Evolutionary conservation across 768 basidiomycete genomes (phyloP), one percentile per base, ranked within the genome.

Genomic region (Suillus decipiens): DNA sequence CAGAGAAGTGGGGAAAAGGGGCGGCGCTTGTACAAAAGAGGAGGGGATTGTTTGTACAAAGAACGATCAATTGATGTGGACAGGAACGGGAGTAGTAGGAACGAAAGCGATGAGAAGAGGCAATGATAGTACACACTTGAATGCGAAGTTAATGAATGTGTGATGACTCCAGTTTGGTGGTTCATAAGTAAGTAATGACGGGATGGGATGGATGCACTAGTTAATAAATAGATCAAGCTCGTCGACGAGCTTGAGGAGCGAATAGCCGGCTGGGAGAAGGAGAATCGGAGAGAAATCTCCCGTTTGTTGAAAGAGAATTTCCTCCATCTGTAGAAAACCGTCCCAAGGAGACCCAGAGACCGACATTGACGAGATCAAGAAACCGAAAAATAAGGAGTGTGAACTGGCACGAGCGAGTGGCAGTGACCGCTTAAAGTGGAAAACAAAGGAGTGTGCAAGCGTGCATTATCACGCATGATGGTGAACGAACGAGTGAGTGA

Each of bases 401-500:
- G 54, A 42, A 51, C 12, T 22, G 31, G 33, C 42, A 33, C 22
- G 15, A 24, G 12, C 31, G 22, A 19, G 12, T 11, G 33, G 15
- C 9, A 59, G 61, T 36, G 19, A 24, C 7, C 41, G 22, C 61
- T 39, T 24, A 37, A 45, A 57, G 28, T 31, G 28, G 42, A 33
- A 28, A 41, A 24, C 9, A 33, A 28, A 51, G 55, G 2, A 47
- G 55, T 34, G 57, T n/a, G 39, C 31, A 24, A 24, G 54, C 47
- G 54, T 57, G 57, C 8, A 34, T 48, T 19, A 19, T 45, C 43
- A 61, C 50, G 59, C 61, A 37, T 54, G 24, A 31, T 62, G 41
- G 33, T 5, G 4, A 19, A 33, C 4, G 9, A 72, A 62, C 22
- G 64, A 69, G 63, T 9, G 63, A 34, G 22, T 60, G n/a, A n/a